phyloP scores from a whole-genome alignment of 495 filamentous ascomycete species.

The Tuber brumale region DNA sequence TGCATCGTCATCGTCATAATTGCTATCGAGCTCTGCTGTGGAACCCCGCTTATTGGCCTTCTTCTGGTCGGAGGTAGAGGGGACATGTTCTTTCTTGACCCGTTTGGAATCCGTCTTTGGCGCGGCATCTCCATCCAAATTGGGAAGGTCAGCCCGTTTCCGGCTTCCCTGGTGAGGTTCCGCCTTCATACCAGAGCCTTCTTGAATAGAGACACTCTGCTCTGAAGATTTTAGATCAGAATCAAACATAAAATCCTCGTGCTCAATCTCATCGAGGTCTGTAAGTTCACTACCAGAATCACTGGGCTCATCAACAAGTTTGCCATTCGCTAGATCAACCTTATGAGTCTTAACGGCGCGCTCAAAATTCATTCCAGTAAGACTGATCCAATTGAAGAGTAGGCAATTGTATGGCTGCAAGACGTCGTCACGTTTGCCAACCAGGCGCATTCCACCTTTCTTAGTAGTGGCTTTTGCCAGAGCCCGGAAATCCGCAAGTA shows the following conservation, averaged over 20 bases:
- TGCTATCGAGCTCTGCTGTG: not conserved
- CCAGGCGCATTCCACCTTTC: not conserved
- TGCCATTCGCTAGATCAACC: not conserved
- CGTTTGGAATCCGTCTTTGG: not conserved
- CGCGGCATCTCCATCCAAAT: not conserved
- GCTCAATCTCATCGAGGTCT: not conserved
- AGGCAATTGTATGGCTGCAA: slow-evolving; percentile 39
- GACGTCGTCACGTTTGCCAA: slow-evolving; percentile 38
- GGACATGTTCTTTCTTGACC: not conserved
- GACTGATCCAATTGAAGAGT: slow-evolving; percentile 29
- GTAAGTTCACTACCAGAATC: not conserved
- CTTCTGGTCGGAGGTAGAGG: not conserved
- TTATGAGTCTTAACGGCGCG: not conserved
- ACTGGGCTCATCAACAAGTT: not conserved
- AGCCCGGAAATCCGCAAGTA: slow-evolving; percentile 28
- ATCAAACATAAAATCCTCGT: not conserved
- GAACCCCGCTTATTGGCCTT: not conserved
- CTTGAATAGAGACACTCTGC: not conserved
- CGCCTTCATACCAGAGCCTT: not conserved
- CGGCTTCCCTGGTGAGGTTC: not conserved
- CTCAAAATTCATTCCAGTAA: not conserved
- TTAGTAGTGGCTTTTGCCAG: slow-evolving; percentile 15
- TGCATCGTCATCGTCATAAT: not conserved
- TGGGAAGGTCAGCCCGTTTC: not conserved
- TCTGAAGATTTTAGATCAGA: not conserved